Evolutionary conservation across 2,329 filamentous ascomycete species (phyloP), one percentile per base, ranked within the genome.

Genomic region (Coleophoma cylindrospora): DNA sequence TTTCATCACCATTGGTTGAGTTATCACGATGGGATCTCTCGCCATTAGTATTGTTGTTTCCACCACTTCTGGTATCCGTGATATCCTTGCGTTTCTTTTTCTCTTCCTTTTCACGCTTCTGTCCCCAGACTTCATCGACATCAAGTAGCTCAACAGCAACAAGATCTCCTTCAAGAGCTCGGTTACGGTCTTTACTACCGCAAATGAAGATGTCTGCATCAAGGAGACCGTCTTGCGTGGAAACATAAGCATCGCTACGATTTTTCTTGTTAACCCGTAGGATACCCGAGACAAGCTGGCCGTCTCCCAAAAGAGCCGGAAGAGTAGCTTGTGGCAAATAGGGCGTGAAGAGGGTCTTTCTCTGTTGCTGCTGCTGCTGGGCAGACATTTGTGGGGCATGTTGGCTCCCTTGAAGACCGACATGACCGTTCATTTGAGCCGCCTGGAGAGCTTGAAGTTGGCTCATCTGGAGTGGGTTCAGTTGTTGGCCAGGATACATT

Each of bases 21-120:
- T 87, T 80, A 41, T 67, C 64, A 33, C 64, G 64, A 49, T 66
- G 66, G 68, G 71, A 80, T 66, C 65, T 73, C 72, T 74, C 83
- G 56, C 83, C 83, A 54, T 87, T 87, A 54, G 84, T 84, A 56
- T 86, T 87, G 62, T 83, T 89, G 57, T 81, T 87, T 55, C 87
- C 87, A 57, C 86, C 86, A 47, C 82, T 83, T 57, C 92, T 85
- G 52, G 89, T 91, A 66, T 97, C 94, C 34, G 91, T 95, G 52
- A 96, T 95, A 65, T 99, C 94, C 77, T 99, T 99, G 69, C 94
- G 89, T 76, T 97, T 99, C 83, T 99, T 99, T 81, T 99, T 99
- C 70, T 99, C 94, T 72, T 99, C 94, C 70, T 99, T 99, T 70
- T 99, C 94, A 50, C 91, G 89, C 79, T 99, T 99, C 75, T 99